Evolutionary conservation across 31 red algal species (phyloP).

Genomic region (Endocladia muricata): DNA sequence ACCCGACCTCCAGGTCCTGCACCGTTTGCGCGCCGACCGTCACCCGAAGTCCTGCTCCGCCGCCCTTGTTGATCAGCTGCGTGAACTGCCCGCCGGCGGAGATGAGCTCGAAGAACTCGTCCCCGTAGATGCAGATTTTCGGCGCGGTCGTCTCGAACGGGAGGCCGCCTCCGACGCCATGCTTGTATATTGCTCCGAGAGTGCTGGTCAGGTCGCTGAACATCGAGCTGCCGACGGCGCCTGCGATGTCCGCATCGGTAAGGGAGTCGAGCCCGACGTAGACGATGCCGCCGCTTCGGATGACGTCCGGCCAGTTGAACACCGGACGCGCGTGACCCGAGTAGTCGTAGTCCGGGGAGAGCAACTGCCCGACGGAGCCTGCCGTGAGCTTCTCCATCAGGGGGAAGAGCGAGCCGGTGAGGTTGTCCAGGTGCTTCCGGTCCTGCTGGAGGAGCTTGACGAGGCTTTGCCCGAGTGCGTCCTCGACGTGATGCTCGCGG

Average conservation of each 20-base stretch:
- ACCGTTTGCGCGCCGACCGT: background rate
- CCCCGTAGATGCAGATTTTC: background rate
- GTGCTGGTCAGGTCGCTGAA: background rate
- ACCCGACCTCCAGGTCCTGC: background rate
- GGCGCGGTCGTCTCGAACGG: background rate
- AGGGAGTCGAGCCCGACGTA: background rate
- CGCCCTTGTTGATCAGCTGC: background rate
- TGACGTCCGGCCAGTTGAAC: background rate
- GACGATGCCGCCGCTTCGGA: background rate
- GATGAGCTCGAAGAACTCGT: background rate
- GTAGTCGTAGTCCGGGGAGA: background rate
- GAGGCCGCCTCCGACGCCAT: background rate
- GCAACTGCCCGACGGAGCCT: background rate
- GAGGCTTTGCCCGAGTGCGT: background rate
- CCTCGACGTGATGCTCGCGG: background rate
- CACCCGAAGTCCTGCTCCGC: background rate
- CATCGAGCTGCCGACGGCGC: background rate
- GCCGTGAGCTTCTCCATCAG: background rate
- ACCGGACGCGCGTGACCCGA: background rate
- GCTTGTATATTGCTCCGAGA: background rate
- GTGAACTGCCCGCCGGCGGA: slow-evolving; percentile 1
- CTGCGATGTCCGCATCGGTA: background rate
- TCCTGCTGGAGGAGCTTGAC: background rate
- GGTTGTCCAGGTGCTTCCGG: background rate
- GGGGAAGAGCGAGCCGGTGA: background rate